Base-by-base conservation (phyloP, 441 rosid species). In the Aquilaria agallochum region DNA sequence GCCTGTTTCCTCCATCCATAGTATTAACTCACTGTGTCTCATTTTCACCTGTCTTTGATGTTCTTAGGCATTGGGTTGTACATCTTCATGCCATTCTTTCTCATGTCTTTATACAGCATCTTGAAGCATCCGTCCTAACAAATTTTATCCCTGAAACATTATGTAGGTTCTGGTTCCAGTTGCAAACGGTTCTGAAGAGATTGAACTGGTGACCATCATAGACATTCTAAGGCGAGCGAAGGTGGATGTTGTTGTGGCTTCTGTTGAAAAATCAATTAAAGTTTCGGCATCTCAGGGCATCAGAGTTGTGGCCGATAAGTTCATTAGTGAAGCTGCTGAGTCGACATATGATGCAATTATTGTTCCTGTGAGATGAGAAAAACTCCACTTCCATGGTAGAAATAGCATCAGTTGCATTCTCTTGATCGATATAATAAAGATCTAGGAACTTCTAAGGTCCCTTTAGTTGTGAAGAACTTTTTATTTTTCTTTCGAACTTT, bases 181-280 rank as follows among this genome's bases (percentile, higher is more conserved):
- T 67, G 96, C 95, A 70, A 89, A 91, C 65, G 97, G 96, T 50
- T 91, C 86, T 61, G 94, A 89, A 75, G 96, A 73, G 69, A 76
- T 87, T 69, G 99, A 89, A 80, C 69, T 86, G 63, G 88, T 91
- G 65, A 77, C 82, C 50, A 78, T 83, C 34, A 76, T 78, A 55
- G 99, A 95, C 61, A 79, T 91, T 66, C 79, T 95, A 68, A 75
- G 90, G 60, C 81, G 96, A 75, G 96, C 99, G 55, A 95, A 83
- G 73, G 86, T 81, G 54, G 82, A 89, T 78, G 96, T 87, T 57
- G 85, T 84, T 12, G 75, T 91, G 72, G 92, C 99, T 74, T 95
- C 96, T 31, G 81, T 86, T 11, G 96, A 88, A 80, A 82, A 78
- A 62, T 75, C 89, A 52, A 45, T 63, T 62, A 87, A 82, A 73